Evolutionary conservation across 148 eudicot species (phyloP).

Genomic region (Chenopodium album): DNA sequence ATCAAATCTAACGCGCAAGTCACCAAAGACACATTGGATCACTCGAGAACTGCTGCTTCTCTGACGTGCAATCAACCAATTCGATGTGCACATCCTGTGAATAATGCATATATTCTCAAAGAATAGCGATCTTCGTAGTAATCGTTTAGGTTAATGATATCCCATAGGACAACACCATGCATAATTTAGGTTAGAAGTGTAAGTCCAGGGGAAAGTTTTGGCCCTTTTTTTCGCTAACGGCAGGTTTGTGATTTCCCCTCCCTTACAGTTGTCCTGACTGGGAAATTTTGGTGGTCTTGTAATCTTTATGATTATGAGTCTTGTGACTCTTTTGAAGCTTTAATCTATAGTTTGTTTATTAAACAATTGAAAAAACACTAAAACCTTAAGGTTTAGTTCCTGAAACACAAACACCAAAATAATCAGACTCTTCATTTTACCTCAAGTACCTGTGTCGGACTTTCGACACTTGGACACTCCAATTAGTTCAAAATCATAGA

Average conservation of each 20-base stretch:
- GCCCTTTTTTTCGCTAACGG: not conserved
- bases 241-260: not conserved
- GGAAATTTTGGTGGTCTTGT: constrained; percentile 9
- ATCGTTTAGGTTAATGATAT: not conserved
- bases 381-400: no score
- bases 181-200: not conserved
- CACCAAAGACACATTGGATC: not conserved
- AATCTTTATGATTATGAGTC: not conserved
- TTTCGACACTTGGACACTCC: no score
- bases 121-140: not conserved
- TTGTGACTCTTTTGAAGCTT: not conserved
- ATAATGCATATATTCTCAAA: not conserved
- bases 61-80: constrained; percentile 1
- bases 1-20: constrained; percentile 1
- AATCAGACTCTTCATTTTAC: no score
- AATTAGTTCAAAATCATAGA: no score
- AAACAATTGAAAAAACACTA: no score
- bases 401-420: no score
- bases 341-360: no score
- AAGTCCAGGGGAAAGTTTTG: not conserved
- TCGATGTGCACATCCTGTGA: not conserved
- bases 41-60: not conserved
- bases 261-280: not conserved
- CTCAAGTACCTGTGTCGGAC: no score
- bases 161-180: not conserved